Evolutionary conservation across 2,329 filamentous ascomycete species (phyloP).

Genomic region (Metarhizium anisopliae): DNA sequence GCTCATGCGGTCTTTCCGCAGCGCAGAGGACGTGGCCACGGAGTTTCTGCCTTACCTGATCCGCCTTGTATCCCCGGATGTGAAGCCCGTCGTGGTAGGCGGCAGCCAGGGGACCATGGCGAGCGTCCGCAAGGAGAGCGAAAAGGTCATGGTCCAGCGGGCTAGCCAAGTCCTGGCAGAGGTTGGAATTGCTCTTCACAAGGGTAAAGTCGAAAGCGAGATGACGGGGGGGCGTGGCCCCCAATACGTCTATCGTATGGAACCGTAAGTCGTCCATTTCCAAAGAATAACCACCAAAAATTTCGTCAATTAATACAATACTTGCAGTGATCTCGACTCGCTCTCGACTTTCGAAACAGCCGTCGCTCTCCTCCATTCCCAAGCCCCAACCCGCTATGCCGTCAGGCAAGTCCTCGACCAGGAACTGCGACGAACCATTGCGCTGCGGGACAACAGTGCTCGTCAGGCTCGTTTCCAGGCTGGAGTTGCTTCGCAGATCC

Average conservation of each 20-base stretch:
- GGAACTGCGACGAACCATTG: conserved; percentile 69
- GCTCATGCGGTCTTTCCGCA: conserved; percentile 69
- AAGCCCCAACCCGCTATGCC: conserved; percentile 76
- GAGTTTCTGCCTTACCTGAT: conserved; percentile 81
- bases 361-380: conserved; percentile 39
- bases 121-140: conserved; percentile 78
- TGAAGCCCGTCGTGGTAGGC: conserved; percentile 82
- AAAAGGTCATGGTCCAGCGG: conserved; percentile 70
- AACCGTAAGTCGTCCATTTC: conserved; percentile 58
- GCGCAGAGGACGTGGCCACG: conserved; percentile 64
- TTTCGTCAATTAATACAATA: background rate
- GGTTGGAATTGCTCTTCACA: conserved; percentile 72
- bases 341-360: conserved; percentile 68
- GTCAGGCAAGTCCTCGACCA: conserved; percentile 89
- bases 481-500: conserved; percentile 24
- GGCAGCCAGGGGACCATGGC: conserved; percentile 60
- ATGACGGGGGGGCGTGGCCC: conserved; percentile 48
- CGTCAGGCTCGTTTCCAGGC: conserved; percentile 56
- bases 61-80: conserved; percentile 75
- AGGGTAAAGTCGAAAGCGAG: conserved; percentile 67
- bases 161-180: conserved; percentile 79
- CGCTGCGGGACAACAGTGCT: conserved; percentile 55
- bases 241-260: conserved; percentile 86
- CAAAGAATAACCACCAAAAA: background rate
- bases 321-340: conserved; percentile 58